Percentiles rank a stretch among this genome's conserved stretches.
These are phyloP conservation scores for Neospora caninum DNA, from an alignment of 169 alveolate species.

Conservation along the genomic window DNA sequence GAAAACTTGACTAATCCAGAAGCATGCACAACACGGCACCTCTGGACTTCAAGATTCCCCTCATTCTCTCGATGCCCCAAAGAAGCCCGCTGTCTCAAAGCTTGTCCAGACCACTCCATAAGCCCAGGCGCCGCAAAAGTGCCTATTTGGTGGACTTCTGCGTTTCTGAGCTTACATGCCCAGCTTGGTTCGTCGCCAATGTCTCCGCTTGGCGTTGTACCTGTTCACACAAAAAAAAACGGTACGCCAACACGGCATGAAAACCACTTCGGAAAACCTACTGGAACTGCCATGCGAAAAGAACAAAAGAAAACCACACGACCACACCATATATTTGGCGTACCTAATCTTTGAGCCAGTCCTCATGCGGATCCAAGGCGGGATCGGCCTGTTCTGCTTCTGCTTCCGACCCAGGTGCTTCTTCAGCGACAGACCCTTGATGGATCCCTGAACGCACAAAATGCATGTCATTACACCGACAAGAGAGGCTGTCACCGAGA, in stretches of 20 bases:
- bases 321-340: neutral
- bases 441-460: constrained; percentile 85
- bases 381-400: constrained; percentile 95
- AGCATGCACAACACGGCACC: neutral
- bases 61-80: neutral
- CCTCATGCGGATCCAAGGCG: constrained; percentile 96
- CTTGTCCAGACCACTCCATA: neutral
- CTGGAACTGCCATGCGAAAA: neutral
- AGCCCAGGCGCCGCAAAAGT: neutral
- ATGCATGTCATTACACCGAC: neutral
- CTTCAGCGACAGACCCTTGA: constrained; percentile 90
- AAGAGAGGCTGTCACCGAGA: too few species aligned
- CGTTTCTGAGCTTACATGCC: constrained; percentile 80
- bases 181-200: constrained; percentile 97
- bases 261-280: neutral
- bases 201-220: constrained; percentile 95
- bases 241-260: too few species aligned
- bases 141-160: too few species aligned
- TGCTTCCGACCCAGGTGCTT: constrained; percentile 92
- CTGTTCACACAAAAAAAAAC: constrained; percentile 69
- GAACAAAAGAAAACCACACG: neutral
- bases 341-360: constrained; percentile 93
- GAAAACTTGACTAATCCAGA: neutral
- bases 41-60: neutral
- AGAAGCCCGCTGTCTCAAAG: neutral